Evolutionary conservation across 805 yeast species (phyloP).

Genomic region (Ogataea naganishii): DNA sequence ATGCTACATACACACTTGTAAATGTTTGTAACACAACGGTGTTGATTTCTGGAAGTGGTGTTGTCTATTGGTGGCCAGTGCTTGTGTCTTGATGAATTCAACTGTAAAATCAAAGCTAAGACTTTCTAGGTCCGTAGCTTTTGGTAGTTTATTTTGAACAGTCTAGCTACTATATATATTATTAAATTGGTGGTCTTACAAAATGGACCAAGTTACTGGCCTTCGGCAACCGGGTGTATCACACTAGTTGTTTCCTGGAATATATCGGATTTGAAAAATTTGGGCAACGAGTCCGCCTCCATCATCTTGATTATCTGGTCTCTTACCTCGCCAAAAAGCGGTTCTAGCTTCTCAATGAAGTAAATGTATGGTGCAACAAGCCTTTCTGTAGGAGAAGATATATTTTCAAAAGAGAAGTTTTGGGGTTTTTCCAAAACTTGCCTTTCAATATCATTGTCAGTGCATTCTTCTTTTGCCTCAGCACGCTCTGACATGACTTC

Average conservation of each 20-base stretch:
- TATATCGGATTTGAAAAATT: conserved; percentile 42
- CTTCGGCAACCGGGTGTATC: not conserved
- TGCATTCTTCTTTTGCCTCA: not conserved
- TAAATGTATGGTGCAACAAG: conserved; percentile 25
- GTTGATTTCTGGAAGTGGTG: no score
- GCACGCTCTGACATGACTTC: not conserved
- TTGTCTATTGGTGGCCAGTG: no score
- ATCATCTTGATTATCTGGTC: conserved; percentile 45
- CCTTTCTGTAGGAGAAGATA: conserved; percentile 28
- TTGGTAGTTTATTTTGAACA: no score
- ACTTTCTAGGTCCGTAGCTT: no score
- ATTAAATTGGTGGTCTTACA: no score
- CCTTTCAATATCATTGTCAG: no score
- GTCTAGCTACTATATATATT: no score
- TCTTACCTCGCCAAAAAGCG: conserved; percentile 41
- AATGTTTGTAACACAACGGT: no score
- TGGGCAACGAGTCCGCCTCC: conserved; percentile 69
- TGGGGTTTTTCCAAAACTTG: not conserved
- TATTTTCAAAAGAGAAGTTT: not conserved
- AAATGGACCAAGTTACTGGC: no score
- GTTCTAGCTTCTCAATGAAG: conserved; percentile 28
- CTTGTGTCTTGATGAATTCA: no score
- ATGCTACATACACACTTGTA: no score
- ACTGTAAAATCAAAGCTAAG: no score
- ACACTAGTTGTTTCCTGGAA: conserved; percentile 22